Percentiles rank a stretch among this genome's conserved stretches.
Evolutionary conservation across 1,284 basidiomycete species (phyloP).

Genomic region (Ceratobasidium sp.): DNA sequence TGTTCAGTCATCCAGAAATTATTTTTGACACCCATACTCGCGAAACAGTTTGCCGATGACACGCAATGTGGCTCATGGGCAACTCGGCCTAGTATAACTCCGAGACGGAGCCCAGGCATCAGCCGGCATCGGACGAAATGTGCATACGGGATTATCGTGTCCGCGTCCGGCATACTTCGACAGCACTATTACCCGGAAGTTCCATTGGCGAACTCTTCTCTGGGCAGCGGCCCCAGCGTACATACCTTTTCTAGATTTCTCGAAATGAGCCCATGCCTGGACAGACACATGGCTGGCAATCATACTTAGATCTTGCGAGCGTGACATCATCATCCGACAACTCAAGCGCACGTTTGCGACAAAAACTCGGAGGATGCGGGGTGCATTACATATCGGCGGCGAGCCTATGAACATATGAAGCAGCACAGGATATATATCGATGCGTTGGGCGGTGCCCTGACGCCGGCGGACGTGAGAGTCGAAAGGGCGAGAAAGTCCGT

Average conservation of each 20-base stretch:
- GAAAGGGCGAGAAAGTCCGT: constrained; percentile 41
- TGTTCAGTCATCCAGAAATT: too few relatives aligned
- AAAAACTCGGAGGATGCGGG: neutral
- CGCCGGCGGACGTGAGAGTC: constrained; percentile 42
- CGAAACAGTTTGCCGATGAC: neutral
- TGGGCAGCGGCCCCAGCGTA: neutral
- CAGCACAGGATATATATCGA: neutral
- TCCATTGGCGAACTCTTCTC: constrained; percentile 28
- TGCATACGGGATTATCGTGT: constrained; percentile 17
- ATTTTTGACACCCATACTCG: too few relatives aligned
- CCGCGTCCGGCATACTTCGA: constrained; percentile 25
- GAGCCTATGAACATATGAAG: neutral
- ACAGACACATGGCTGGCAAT: constrained; percentile 7
- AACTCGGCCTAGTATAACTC: constrained; percentile 2
- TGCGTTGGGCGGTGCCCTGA: neutral
- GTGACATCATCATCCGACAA: constrained; percentile 26
- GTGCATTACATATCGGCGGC: neutral
- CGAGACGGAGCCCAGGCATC: neutral
- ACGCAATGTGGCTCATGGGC: neutral
- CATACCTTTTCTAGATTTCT: neutral
- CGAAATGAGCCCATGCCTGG: constrained; percentile 1
- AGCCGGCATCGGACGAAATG: constrained; percentile 28
- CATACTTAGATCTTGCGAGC: neutral
- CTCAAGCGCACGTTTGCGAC: constrained; percentile 36
- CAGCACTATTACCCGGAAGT: constrained; percentile 8